Conservation (phyloP, 108 stramenopile genomes). For the Seminavis robusta region DNA sequence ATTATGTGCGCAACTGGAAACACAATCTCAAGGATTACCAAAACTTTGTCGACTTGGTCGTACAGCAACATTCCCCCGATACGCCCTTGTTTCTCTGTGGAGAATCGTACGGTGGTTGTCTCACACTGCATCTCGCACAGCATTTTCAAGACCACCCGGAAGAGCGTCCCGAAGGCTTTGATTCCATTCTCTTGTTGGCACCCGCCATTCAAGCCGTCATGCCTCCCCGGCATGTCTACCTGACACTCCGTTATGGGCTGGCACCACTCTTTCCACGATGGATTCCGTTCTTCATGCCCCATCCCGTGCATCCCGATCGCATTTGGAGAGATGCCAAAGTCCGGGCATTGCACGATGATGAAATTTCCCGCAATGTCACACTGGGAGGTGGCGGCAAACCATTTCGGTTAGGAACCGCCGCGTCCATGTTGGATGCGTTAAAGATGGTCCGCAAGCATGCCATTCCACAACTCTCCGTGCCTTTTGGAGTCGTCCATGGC, state of each 20-base stretch:
- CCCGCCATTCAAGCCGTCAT: constrained; percentile 40
- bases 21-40: constrained; percentile 29
- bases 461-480: constrained; percentile 23
- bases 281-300: constrained; percentile 45
- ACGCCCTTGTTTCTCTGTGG: constrained; percentile 33
- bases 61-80: constrained; percentile 9
- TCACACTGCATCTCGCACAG: constrained; percentile 17
- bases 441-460: constrained; percentile 16
- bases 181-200: constrained; percentile 19
- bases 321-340: constrained; percentile 29
- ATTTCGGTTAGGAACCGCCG: constrained; percentile 36
- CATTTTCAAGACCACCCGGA: constrained; percentile 27
- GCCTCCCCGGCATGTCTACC: constrained; percentile 25
- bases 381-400: constrained; percentile 20
- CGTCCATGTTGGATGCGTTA: constrained; percentile 16
- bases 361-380: constrained; percentile 6
- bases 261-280: constrained; percentile 31
- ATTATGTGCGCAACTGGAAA: constrained; percentile 39
- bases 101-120: constrained; percentile 35
- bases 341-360: background rate
- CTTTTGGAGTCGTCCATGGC: constrained; percentile 42
- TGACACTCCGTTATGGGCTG: constrained; percentile 26
- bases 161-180: constrained; percentile 18
- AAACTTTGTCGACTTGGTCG: constrained; percentile 26
- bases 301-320: constrained; percentile 31